phyloP scores from a whole-genome alignment of 2,329 filamentous ascomycete genomes.

The Fusarium sp. region DNA sequence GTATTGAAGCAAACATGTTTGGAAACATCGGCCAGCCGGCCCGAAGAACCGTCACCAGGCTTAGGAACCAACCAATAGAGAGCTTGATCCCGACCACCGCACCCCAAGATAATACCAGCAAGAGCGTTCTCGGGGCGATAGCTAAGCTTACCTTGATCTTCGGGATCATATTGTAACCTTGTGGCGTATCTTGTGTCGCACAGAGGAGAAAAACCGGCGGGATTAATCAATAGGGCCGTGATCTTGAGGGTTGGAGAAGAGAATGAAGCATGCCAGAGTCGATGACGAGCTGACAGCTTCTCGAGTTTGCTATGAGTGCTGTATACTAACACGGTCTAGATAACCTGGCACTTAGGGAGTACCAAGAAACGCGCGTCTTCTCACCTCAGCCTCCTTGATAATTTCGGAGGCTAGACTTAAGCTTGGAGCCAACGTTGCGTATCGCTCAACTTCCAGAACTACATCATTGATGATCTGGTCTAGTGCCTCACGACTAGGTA shows the following conservation, averaged over 20 bases:
- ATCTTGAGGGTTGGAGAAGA: constrained; percentile 1
- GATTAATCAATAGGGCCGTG: constrained; percentile 6
- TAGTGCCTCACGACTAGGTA: constrained; percentile 71
- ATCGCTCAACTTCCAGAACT: constrained; percentile 79
- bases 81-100: constrained; percentile 16
- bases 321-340: neutral
- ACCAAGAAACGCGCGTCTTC: constrained; percentile 73
- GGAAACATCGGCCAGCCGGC: constrained; percentile 32
- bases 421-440: constrained; percentile 81
- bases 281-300: neutral
- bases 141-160: constrained; percentile 7
- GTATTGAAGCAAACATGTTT: constrained; percentile 21
- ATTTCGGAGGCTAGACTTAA: constrained; percentile 83
- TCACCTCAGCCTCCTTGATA: constrained; percentile 81
- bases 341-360: constrained; percentile 51
- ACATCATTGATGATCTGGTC: constrained; percentile 84
- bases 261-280: neutral
- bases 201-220: neutral
- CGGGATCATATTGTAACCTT: constrained; percentile 10
- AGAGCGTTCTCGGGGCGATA: constrained; percentile 24
- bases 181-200: neutral
- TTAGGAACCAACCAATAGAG: constrained; percentile 37
- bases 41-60: constrained; percentile 36
- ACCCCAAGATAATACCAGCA: constrained; percentile 33
- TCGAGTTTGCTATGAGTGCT: constrained; percentile 3